These are phyloP conservation scores for Delitschia confertaspora DNA, from an alignment of 495 filamentous ascomycete species.

Conservation along the genomic window DNA sequence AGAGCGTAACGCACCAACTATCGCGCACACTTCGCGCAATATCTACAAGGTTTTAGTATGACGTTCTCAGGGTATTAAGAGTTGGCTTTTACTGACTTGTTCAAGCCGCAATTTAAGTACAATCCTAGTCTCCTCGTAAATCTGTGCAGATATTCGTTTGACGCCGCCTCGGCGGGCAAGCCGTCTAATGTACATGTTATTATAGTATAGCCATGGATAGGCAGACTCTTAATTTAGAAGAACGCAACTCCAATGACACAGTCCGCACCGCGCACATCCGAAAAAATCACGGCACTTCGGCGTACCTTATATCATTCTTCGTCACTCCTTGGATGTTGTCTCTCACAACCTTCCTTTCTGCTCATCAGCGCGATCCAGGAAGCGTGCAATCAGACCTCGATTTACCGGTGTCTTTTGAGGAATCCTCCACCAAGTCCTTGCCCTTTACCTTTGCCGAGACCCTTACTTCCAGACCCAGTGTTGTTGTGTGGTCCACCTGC, in stretches of 20 bases:
- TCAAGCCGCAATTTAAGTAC: conserved; percentile 42
- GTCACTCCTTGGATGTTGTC: conserved; percentile 91
- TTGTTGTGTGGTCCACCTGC: too few species aligned
- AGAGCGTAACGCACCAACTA: conserved; percentile 12
- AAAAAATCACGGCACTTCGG: not conserved
- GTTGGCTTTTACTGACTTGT: conserved; percentile 2
- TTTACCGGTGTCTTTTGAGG: conserved; percentile 18
- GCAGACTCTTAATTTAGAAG: not conserved
- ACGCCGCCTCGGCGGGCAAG: conserved; percentile 73
- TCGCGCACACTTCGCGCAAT: conserved; percentile 7
- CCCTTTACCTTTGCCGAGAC: conserved; percentile 17
- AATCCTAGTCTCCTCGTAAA: conserved; percentile 62
- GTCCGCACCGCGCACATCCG: too few species aligned
- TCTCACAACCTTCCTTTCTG: conserved; percentile 74
- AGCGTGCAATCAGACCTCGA: not conserved
- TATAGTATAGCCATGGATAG: not conserved
- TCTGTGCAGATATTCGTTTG: conserved; percentile 54
- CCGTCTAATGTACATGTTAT: conserved; percentile 38
- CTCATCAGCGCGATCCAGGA: not conserved
- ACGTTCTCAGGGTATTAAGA: not conserved
- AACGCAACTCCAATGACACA: not conserved
- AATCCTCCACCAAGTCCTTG: too few species aligned
- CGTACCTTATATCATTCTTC: conserved; percentile 35
- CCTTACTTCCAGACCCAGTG: conserved; percentile 5
- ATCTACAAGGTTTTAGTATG: conserved; percentile 7